Evolutionary conservation across 1,284 basidiomycete species (phyloP).

Genomic region (Puccinia coronata): DNA sequence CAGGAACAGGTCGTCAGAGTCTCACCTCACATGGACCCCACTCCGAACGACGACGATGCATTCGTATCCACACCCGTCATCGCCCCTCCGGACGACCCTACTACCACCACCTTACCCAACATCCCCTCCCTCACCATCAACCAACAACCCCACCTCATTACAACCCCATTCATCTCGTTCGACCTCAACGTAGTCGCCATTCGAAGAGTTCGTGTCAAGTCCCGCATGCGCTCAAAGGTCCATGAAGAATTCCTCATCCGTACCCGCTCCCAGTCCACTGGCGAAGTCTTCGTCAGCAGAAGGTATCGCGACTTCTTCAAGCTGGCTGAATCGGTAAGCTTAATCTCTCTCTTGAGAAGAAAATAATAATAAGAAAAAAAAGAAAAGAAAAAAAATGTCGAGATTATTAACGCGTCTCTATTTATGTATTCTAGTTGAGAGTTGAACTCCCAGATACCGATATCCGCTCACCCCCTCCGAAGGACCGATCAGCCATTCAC

Average conservation of each 20-base stretch:
- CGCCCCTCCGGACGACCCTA: constrained; percentile 66
- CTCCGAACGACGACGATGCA: constrained; percentile 60
- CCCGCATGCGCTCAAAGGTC: constrained; percentile 74
- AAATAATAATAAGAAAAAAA: neutral
- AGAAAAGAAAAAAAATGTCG: neutral
- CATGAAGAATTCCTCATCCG: constrained; percentile 97
- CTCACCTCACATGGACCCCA: constrained; percentile 57
- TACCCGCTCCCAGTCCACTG: constrained; percentile 64
- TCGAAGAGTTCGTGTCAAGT: constrained; percentile 74
- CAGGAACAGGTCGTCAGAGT: constrained; percentile 83
- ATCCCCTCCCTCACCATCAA: constrained; percentile 1
- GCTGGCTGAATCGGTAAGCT: constrained; percentile 73
- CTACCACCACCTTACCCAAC: constrained; percentile 10
- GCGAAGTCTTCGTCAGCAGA: constrained; percentile 82
- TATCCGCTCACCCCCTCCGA: constrained; percentile 76
- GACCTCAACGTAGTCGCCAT: constrained; percentile 87
- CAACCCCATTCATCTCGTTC: constrained; percentile 63
- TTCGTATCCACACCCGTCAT: constrained; percentile 73
- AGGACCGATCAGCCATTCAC: constrained; percentile 71
- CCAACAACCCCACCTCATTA: neutral
- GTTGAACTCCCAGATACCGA: constrained; percentile 77
- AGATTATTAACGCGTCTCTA: too few species aligned
- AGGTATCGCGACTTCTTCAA: constrained; percentile 93
- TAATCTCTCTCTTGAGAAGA: neutral
- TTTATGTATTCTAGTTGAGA: constrained; percentile 66